phyloP scores from a whole-genome alignment of 345 rosid genomes.

The Ricinus communis region DNA sequence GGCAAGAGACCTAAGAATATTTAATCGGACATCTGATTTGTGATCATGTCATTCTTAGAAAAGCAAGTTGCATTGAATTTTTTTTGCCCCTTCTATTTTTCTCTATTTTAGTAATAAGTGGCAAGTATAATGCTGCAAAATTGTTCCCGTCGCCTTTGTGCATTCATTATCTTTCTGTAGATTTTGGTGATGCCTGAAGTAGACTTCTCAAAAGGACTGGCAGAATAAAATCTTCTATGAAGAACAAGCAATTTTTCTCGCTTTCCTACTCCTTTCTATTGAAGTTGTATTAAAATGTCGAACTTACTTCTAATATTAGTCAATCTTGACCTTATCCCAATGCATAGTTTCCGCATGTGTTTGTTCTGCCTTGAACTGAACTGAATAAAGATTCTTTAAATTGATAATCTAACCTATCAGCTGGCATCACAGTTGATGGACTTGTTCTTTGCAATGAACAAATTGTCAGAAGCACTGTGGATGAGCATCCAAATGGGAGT shows the following conservation, averaged over 20 bases:
- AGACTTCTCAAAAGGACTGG: background rate
- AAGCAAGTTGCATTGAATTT: background rate
- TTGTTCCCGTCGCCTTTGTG: background rate
- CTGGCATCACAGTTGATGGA: slow-evolving; percentile 63
- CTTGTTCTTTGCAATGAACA: slow-evolving; percentile 77
- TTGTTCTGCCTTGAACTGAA: background rate
- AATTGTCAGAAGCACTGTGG: slow-evolving; percentile 43
- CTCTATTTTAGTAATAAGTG: background rate
- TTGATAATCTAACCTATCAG: slow-evolving; percentile 22
- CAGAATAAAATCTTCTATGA: background rate
- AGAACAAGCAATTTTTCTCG: background rate
- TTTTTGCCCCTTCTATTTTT: background rate
- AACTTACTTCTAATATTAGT: background rate
- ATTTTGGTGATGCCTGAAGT: too few species aligned
- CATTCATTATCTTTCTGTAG: background rate
- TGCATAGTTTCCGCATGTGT: background rate
- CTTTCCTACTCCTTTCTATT: too few species aligned
- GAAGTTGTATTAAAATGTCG: background rate
- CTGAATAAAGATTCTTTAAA: slow-evolving; percentile 7
- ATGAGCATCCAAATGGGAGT: slow-evolving; percentile 44
- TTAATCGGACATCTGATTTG: background rate
- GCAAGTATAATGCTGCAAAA: background rate
- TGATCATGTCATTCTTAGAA: background rate
- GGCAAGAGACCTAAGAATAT: background rate
- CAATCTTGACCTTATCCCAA: background rate